Base-by-base conservation (phyloP, 192 early-diverging fungal genomes). In the Gaertneriomyces sp. region DNA sequence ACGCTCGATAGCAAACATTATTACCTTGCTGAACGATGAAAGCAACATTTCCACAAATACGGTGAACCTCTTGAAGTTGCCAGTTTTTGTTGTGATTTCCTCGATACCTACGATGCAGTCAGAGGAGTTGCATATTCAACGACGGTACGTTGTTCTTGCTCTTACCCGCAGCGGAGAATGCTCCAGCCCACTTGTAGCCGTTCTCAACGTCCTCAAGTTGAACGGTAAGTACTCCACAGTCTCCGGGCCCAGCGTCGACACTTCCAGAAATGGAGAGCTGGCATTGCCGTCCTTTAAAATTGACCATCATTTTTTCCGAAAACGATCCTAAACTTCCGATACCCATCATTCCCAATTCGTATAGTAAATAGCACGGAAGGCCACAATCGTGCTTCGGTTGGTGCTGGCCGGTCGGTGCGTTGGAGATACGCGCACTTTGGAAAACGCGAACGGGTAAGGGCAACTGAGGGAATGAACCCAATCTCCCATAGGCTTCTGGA, bases 51-150 rank as follows among this genome's bases (percentile, higher is more conserved):
- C 79, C 4, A 72, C 52, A 69, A 83, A 83, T 25, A 81, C 69
- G 4, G 67, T 39, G 61, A 79, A 83, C 41, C 77, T 71, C 55
- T 83, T 83, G 64, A 77, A 83, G 55, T 83, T 83, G 16, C 81
- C 81, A 12, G 81, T 83, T 58, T 83, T 83, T 57, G 68, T 74
- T 5, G 79, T 74, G 6, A 83, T 74, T 42, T 83, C 73, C 47
- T 83, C 81, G n/a, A 83, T 60, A 50, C 72, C 79, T 82, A 52
- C 39, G 3, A n/a, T 61, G 56, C 17, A 53, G 17, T 60, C 16
- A 42, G 6, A 2, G 41, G 19, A 20, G 25, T 1, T 61, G 59
- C 25, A 33, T 2, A 33, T 33, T 33, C 25, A 33, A 33, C 25
- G 25, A 33, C 25, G 25, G 25, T 33, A 33, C 25, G 25, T 33